Percentiles rank a stretch among this genome's conserved stretches.
phyloP scores from a whole-genome alignment of 441 rosid genomes.

The Rhodomyrtus psidioides region DNA sequence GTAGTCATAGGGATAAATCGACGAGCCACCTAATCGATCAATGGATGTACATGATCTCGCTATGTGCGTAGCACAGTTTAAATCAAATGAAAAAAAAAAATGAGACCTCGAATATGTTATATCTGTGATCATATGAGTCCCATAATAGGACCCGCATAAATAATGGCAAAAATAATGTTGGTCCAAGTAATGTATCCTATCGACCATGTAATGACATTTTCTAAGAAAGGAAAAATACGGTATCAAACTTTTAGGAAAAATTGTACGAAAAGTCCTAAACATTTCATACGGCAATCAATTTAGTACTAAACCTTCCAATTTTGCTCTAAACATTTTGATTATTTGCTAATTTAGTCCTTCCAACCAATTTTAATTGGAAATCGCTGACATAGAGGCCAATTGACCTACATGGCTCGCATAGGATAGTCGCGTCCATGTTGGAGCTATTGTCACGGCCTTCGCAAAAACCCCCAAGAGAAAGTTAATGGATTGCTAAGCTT shows the following conservation, averaged over 20 bases:
- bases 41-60: not conserved
- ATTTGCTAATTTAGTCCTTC: not conserved
- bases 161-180: not conserved
- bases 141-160: too few relatives aligned
- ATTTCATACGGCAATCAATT: not conserved
- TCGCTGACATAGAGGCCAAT: rapidly evolving
- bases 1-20: not conserved
- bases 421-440: not conserved
- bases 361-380: not conserved
- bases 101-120: not conserved
- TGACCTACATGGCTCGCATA: not conserved
- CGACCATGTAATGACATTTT: not conserved
- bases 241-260: not conserved
- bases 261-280: not conserved
- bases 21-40: not conserved
- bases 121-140: not conserved
- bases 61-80: not conserved
- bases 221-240: not conserved
- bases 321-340: not conserved
- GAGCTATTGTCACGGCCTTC: too few relatives aligned
- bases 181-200: not conserved
- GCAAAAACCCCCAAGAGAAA: too few relatives aligned
- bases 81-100: not conserved
- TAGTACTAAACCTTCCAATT: not conserved
- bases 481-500: too few relatives aligned